phyloP scores from a whole-genome alignment of 1,284 basidiomycete species.

The Malassezia yamatoensis region DNA sequence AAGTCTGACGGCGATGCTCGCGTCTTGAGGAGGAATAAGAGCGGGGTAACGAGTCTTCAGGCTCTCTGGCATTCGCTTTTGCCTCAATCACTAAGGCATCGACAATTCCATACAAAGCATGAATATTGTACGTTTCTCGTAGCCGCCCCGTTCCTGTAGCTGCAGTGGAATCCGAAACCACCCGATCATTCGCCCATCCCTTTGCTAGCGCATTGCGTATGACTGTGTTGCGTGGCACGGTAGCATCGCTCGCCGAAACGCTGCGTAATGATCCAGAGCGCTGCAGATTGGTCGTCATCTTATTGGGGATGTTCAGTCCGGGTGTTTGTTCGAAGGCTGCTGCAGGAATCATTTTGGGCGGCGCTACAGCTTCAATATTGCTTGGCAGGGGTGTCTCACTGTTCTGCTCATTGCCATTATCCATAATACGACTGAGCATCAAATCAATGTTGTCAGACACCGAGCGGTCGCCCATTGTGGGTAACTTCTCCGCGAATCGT shows the following conservation, averaged over 20 bases:
- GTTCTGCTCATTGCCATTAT: background rate
- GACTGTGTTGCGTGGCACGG: background rate
- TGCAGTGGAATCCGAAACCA: slow-evolving; percentile 12
- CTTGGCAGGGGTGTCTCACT: background rate
- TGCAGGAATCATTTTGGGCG: background rate
- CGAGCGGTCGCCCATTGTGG: background rate
- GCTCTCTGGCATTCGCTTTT: background rate
- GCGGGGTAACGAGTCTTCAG: background rate
- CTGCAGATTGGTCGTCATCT: slow-evolving; percentile 1
- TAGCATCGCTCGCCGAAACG: slow-evolving; percentile 11
- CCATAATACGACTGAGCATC: background rate
- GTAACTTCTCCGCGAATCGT: slow-evolving; percentile 4
- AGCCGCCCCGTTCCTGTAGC: slow-evolving; percentile 7
- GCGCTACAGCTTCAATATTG: background rate
- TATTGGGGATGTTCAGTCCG: slow-evolving; percentile 9
- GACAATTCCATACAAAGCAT: slow-evolving; percentile 19
- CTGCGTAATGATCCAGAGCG: slow-evolving; percentile 15
- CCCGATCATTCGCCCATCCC: slow-evolving; percentile 6
- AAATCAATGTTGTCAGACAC: slow-evolving; percentile 3
- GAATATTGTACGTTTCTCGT: slow-evolving; percentile 16
- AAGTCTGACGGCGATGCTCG: background rate
- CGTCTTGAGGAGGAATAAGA: background rate
- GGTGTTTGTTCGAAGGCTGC: background rate
- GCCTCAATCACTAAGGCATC: slow-evolving; percentile 14
- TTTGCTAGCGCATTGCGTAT: background rate